A percentile compares a stretch with the other conserved stretches of the same genome.
phyloP scores from a whole-genome alignment of 2,329 filamentous ascomycete genomes.

The Beauveria varroae region DNA sequence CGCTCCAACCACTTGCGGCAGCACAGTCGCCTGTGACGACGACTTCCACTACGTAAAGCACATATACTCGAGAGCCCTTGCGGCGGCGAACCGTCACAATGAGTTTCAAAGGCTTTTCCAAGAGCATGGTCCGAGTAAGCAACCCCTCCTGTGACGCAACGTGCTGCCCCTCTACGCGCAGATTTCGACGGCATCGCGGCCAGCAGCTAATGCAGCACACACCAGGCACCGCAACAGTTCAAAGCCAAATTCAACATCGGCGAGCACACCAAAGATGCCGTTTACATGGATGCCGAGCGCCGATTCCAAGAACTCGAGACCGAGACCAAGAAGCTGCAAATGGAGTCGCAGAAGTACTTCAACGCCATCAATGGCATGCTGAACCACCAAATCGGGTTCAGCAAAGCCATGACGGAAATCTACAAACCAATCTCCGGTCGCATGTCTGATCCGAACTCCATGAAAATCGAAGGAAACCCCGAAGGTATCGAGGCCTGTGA shows the following conservation, averaged over 20 bases:
- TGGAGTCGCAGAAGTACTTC: conserved; percentile 96
- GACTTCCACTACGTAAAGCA: neutral
- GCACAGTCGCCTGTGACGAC: conserved; percentile 9
- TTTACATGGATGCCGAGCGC: conserved; percentile 91
- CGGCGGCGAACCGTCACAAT: conserved; percentile 40
- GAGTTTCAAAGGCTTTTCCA: conserved; percentile 96
- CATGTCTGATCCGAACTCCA: conserved; percentile 83
- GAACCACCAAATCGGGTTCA: conserved; percentile 95
- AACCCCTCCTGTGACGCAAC: conserved; percentile 15
- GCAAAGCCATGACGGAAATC: conserved; percentile 88
- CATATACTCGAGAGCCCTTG: neutral
- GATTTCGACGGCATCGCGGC: neutral
- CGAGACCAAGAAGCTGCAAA: conserved; percentile 94
- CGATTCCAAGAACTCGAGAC: conserved; percentile 89
- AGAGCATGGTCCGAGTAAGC: conserved; percentile 76
- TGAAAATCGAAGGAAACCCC: conserved; percentile 75
- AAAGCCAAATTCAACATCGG: conserved; percentile 91
- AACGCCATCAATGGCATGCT: conserved; percentile 98
- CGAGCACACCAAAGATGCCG: conserved; percentile 87
- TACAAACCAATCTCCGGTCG: conserved; percentile 98
- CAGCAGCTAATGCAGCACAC: neutral
- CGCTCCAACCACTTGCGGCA: conserved; percentile 10
- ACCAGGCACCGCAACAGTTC: conserved; percentile 79
- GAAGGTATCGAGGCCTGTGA: conserved; percentile 94
- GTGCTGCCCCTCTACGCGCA: conserved; percentile 9